Evolutionary conservation across 2,329 filamentous ascomycete genomes (phyloP).

Genomic region (Orbilia blumenaviensis): DNA sequence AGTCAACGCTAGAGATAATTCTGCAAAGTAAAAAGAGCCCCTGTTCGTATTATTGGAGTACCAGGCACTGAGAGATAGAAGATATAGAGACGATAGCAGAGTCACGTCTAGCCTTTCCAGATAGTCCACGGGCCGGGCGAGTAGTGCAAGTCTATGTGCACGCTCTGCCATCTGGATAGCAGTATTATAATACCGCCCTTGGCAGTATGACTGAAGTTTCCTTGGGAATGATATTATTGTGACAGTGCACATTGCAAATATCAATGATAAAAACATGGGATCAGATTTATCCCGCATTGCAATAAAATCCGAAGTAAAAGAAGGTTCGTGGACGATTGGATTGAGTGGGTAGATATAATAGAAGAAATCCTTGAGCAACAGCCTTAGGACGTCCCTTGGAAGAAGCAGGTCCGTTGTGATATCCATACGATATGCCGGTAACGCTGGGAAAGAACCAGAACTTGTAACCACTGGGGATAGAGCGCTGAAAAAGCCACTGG

Average conservation of each 20-base stretch:
- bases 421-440: conserved; percentile 51
- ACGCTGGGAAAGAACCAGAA: conserved; percentile 42
- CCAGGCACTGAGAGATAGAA: conserved; percentile 48
- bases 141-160: conserved; percentile 39
- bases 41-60: conserved; percentile 49
- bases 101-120: conserved; percentile 48
- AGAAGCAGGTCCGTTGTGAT: conserved; percentile 47
- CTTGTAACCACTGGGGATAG: conserved; percentile 48
- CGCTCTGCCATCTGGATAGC: conserved; percentile 52
- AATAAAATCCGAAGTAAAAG: conserved; percentile 45
- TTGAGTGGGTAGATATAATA: conserved; percentile 53
- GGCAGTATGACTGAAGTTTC: conserved; percentile 50
- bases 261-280: conserved; percentile 51
- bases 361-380: conserved; percentile 50
- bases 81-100: conserved; percentile 38
- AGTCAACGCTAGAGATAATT: conserved; percentile 43
- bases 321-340: conserved; percentile 50
- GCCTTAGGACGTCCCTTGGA: conserved; percentile 35
- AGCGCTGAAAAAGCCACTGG: conserved; percentile 38
- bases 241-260: conserved; percentile 51
- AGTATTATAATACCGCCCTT: conserved; percentile 52
- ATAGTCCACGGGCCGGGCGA: conserved; percentile 49
- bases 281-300: conserved; percentile 39
- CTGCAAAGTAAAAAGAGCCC: conserved; percentile 48
- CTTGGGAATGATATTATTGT: conserved; percentile 53